phyloP scores from a whole-genome alignment of 495 filamentous ascomycete genomes.

The Cryomyces antarcticus region DNA sequence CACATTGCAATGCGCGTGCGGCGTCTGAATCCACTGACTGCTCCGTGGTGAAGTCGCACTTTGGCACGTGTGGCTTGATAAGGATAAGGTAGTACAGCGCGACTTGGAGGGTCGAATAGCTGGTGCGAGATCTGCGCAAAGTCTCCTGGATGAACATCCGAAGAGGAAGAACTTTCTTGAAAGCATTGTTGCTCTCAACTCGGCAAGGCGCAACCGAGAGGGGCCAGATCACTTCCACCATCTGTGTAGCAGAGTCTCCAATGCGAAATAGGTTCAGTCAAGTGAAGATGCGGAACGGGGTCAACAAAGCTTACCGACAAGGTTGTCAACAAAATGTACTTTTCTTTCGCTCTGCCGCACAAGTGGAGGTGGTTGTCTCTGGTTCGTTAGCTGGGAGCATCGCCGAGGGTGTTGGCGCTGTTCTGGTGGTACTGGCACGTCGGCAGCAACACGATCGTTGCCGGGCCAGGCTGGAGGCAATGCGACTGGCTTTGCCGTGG shows the following conservation, averaged over 20 bases:
- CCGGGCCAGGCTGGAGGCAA: too few relatives aligned
- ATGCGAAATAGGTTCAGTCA: slow-evolving; percentile 14
- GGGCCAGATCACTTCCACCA: slow-evolving; percentile 97
- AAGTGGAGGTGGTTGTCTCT: slow-evolving; percentile 53
- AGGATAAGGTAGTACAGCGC: slow-evolving; percentile 91
- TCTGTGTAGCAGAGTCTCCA: slow-evolving; percentile 89
- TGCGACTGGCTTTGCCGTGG: too few relatives aligned
- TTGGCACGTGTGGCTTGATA: slow-evolving; percentile 78
- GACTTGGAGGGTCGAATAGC: slow-evolving; percentile 92
- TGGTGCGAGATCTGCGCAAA: slow-evolving; percentile 78
- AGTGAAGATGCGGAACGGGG: slow-evolving; percentile 4
- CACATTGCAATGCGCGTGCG: slow-evolving; percentile 77
- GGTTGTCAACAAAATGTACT: slow-evolving; percentile 86
- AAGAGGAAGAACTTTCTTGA: slow-evolving; percentile 60
- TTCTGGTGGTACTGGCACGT: slow-evolving; percentile 37
- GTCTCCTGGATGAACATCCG: slow-evolving; percentile 96
- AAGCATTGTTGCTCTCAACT: slow-evolving; percentile 19
- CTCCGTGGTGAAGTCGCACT: slow-evolving; percentile 68
- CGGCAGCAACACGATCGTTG: background rate
- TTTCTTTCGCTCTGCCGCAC: slow-evolving; percentile 86
- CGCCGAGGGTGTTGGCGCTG: slow-evolving; percentile 68
- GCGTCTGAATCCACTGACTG: slow-evolving; percentile 54
- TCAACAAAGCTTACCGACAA: slow-evolving; percentile 68
- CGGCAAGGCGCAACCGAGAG: slow-evolving; percentile 35
- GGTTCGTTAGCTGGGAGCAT: slow-evolving; percentile 23